Percentiles rank a stretch among this genome's conserved stretches.
Evolutionary conservation across 2,329 filamentous ascomycete species (phyloP).

Genomic region (Coniosporium tulheliwenetii): DNA sequence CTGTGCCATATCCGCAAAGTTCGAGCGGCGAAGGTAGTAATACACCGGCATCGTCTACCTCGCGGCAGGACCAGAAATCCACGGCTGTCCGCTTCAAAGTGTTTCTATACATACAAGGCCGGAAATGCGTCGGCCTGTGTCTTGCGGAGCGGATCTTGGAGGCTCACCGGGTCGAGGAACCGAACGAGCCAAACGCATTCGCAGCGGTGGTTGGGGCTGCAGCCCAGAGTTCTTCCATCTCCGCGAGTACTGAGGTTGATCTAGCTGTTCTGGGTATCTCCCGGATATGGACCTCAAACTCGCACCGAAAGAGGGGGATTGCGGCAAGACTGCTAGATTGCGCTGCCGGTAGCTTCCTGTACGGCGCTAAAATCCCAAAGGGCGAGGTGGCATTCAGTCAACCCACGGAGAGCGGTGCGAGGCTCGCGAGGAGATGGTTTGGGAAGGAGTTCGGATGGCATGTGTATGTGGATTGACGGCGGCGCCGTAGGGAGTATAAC

Average conservation of each 20-base stretch:
- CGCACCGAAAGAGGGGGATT: constrained; percentile 39
- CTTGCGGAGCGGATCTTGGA: constrained; percentile 45
- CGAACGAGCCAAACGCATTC: not conserved
- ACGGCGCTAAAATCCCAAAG: constrained; percentile 38
- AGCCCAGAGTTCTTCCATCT: constrained; percentile 25
- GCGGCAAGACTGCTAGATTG: constrained; percentile 41
- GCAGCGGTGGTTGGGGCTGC: constrained; percentile 2
- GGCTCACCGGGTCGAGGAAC: constrained; percentile 30
- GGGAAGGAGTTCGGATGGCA: constrained; percentile 39
- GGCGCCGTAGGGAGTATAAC: not conserved
- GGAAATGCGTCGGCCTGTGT: constrained; percentile 46
- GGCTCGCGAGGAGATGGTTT: constrained; percentile 42
- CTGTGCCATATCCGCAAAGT: not conserved
- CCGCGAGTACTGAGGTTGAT: constrained; percentile 23
- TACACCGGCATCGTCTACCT: not conserved
- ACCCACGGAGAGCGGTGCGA: constrained; percentile 45
- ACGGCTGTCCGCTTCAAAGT: constrained; percentile 33
- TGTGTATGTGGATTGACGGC: constrained; percentile 41
- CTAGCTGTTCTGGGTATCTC: constrained; percentile 45
- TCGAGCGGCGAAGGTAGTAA: no score
- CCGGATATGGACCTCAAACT: constrained; percentile 47
- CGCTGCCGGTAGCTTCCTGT: constrained; percentile 38
- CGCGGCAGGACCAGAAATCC: constrained; percentile 7
- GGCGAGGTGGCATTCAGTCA: constrained; percentile 47
- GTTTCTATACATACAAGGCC: constrained; percentile 44